Evolutionary conservation across 768 basidiomycete genomes (phyloP), one percentile per base, ranked within the genome.

Genomic region (Hypsizygus marmoreus): DNA sequence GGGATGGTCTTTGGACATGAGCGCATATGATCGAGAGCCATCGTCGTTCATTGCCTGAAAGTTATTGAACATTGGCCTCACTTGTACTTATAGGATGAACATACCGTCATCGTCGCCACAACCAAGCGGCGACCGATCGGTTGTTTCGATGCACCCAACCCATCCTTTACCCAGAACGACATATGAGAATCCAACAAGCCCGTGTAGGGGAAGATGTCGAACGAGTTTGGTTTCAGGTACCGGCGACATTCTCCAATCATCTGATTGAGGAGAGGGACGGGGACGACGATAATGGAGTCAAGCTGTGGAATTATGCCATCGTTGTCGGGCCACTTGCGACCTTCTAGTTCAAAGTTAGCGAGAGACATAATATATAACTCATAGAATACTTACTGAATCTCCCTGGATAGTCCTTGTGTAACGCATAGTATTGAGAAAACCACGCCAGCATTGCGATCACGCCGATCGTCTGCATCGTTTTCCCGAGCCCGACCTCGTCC

Each of bases 401-500:
- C 7, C 40, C 40, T 2, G 40, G 40, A 16, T 28, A 41, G 5
- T 17, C 2, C 7, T 12, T 29, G 22, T 13, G 2, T 13, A 7
- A 4, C 16, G n/a, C 25, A 13, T 23, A 38, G 19, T 4, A 26
- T 2, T 37, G 20, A 6, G 35, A 12, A n/a, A 25, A 45, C 3
- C 4, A 38, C 2, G 33, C 31, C 2, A 45, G 35, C 10, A 35
- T 5, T 3, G 35, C 44, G 16, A 45, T 28, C 4, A 13, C 22
- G 4, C 20, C 44, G 20, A 38, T 20, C 4, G 26, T 4, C 28
- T 45, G 44, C n/a, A 45, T 19, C 2, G 44, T 45, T 34, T 45
- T 45, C 5, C 44, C 35, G 3, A 45, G 4, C 7, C 44, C 44
- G 14, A 38, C 44, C 23, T 36, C 44, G 31, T 45, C 44, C 44